Conservation (phyloP, 495 filamentous ascomycete genomes). For the Aspergillus saccharolyticus region DNA sequence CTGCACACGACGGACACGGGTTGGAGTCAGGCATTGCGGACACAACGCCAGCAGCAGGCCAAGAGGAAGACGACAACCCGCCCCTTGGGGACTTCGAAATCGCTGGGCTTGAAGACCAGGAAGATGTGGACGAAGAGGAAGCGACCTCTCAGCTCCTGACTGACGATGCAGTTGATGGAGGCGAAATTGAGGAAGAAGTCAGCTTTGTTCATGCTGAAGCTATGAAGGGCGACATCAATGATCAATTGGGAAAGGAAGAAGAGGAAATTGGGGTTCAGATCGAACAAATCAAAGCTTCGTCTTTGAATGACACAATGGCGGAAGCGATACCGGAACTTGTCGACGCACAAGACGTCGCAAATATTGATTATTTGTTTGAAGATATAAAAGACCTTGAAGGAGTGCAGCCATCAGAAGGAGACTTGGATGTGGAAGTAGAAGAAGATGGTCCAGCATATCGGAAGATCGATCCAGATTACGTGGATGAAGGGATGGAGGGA, state of each 20-base stretch:
- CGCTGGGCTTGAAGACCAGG: neutral
- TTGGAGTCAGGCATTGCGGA: no score
- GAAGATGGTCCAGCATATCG: neutral
- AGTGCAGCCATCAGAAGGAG: neutral
- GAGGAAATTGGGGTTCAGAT: neutral
- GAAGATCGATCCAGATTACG: neutral
- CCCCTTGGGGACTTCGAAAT: neutral
- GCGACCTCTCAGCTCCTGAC: neutral
- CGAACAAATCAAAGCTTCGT: neutral
- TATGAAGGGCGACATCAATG: neutral
- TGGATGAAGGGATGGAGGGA: neutral
- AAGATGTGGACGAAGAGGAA: neutral
- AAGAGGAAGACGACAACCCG: neutral
- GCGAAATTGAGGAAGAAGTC: neutral
- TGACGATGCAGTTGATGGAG: neutral
- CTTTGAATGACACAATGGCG: neutral
- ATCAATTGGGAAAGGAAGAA: neutral
- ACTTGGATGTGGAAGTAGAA: neutral
- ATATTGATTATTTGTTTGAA: neutral
- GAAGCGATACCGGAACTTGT: neutral
- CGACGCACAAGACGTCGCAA: neutral
- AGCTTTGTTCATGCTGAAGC: neutral
- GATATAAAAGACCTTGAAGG: neutral
- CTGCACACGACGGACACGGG: no score
- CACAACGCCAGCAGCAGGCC: no score